Base-by-base conservation (phyloP, 345 rosid species). In the Citrus sp. region DNA sequence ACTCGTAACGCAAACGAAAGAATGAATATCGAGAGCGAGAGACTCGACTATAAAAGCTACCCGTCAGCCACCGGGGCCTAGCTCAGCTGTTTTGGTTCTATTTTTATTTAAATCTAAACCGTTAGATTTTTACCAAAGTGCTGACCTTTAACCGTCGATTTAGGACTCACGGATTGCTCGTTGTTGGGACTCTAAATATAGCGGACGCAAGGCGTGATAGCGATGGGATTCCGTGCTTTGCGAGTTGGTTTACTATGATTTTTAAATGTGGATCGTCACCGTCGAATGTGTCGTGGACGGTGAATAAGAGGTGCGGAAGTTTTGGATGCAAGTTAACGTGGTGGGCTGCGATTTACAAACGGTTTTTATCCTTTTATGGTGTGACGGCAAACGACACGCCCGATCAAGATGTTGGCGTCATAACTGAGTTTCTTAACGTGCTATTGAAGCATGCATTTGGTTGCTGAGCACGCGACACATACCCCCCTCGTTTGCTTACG, bases 21-120 rank as follows among this genome's bases (percentile, higher is more conserved):
- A 21, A 67, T 54, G 79, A 67, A 63, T 5, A 14, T 28, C 24
- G 54, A 58, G 59, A 54, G 77, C 10, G 22, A 22, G 38, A 37
- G 70, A 38, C 49, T 64, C 8, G 19, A 49, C 18, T 13, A 5
- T 6, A 68, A 38, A 63, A 37, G 66, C 59, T 21, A 78, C 79
- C 79, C 68, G 82, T 80, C 81, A 79, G 40, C 78, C 38, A 46
- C 30, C 5, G 27, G 73, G 79, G 68, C 77, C 88, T 79, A 67
- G 42, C 83, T 69, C 67, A 64, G 56, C 69, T 10, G 13, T 28
- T 19, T n/a, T 65, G 40, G 56, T n/a, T 6, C 19, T 19, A 28
- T 46, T 22, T 16, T 24, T 21, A 9, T 7, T 70, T 30, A 37
- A 58, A 79, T 76, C 77, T 34, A 18, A 59, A 34, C 85, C 85